These are phyloP conservation scores for Castanea sativa DNA, from an alignment of 306 rosid species.

Conservation along the genomic window DNA sequence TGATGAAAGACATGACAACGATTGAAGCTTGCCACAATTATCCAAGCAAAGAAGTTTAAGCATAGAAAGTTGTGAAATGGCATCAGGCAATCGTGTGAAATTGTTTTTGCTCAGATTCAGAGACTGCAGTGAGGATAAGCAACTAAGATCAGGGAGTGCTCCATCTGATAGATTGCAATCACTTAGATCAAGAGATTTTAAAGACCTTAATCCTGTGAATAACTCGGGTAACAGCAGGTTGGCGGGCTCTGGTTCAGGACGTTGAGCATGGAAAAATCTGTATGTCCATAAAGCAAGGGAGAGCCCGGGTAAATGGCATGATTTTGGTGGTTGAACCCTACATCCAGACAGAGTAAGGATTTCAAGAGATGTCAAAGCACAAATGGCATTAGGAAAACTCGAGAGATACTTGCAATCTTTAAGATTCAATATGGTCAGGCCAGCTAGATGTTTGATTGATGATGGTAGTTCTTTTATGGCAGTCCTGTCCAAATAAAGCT, in stretches of 20 bases:
- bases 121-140: slow-evolving; percentile 12
- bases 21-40: background rate
- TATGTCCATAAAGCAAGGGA: slow-evolving; percentile 6
- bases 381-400: slow-evolving; percentile 15
- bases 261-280: background rate
- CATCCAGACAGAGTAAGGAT: slow-evolving; percentile 15
- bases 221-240: background rate
- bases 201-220: background rate
- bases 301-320: background rate
- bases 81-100: background rate
- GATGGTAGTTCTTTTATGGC: too few relatives aligned
- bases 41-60: background rate
- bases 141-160: slow-evolving; percentile 7
- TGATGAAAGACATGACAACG: background rate
- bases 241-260: background rate
- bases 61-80: slow-evolving; percentile 15
- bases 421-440: too few relatives aligned
- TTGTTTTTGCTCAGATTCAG: slow-evolving; percentile 20
- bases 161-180: slow-evolving; percentile 13
- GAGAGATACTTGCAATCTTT: slow-evolving; percentile 11
- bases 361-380: slow-evolving; percentile 15
- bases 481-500: background rate
- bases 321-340: background rate
- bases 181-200: slow-evolving; percentile 10
- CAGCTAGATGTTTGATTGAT: too few relatives aligned